These are phyloP conservation scores for Trichophyton equinum DNA, from an alignment of 2,329 filamentous ascomycete genomes.

Conservation along the genomic window DNA sequence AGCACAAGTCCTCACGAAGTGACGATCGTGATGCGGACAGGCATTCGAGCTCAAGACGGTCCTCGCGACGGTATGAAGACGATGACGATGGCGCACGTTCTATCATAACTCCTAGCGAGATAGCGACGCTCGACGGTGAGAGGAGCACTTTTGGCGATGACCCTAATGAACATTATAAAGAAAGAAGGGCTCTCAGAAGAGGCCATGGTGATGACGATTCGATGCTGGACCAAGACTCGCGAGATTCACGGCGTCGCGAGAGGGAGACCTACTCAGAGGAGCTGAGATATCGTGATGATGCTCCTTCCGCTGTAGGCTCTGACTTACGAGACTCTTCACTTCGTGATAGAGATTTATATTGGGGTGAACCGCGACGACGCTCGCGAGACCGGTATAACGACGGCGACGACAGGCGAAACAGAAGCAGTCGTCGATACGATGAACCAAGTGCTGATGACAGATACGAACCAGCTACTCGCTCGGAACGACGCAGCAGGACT, in stretches of 20 bases:
- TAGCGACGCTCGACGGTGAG: background rate
- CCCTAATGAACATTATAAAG: conserved; percentile 4
- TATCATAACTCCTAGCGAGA: background rate
- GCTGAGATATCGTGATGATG: conserved; percentile 15
- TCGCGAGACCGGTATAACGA: background rate
- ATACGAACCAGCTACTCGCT: background rate
- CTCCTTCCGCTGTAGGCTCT: background rate
- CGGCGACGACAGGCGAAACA: background rate
- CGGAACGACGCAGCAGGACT: background rate
- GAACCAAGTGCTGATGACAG: background rate
- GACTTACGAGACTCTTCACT: background rate
- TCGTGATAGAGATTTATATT: background rate
- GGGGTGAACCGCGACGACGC: background rate
- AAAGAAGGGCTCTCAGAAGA: conserved; percentile 9
- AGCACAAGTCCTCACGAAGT: conserved; percentile 33
- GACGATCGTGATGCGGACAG: conserved; percentile 35
- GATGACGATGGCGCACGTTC: background rate
- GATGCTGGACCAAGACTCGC: background rate
- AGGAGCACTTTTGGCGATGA: conserved; percentile 1
- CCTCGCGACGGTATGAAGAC: conserved; percentile 16
- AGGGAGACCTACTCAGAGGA: conserved; percentile 4
- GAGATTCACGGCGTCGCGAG: background rate
- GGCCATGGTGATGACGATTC: background rate
- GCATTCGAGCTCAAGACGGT: conserved; percentile 20
- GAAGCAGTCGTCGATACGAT: background rate